Evolutionary conservation across 768 basidiomycete species (phyloP), one percentile per base, ranked within the genome.

Genomic region (Gymnopilus dilepis): DNA sequence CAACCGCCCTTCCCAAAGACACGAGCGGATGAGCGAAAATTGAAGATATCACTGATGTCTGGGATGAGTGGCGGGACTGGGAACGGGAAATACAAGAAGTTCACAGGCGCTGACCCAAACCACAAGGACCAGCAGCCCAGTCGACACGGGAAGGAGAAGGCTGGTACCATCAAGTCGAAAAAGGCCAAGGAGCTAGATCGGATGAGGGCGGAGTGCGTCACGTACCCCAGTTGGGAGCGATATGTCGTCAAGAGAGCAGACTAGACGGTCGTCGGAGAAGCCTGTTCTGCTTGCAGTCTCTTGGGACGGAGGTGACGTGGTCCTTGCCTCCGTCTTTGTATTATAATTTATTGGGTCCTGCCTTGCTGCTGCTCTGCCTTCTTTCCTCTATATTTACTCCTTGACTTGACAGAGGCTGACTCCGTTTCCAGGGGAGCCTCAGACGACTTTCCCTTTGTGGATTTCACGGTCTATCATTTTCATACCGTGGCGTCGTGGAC

Each of bases 151-250:
- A 70, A 72, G 41, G 68, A 73, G 65, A 67, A 76, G 73, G 73
- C 71, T 52, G 70, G 61, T 51, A 68, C 71, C 56, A 68, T 66
- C 67, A 72, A 58, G 62, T 68, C 71, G 52, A 67, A 62, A 65
- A 72, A 64, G 55, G 60, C 66, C 54, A 73, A 65, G 47, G 74
- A 74, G 55, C 71, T 73, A 55, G 74, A 74, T 53, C 72, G 70
- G 22, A 72, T 78, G 67, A 71, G 74, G 69, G 74, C 75, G 17
- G 85, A 82, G 72, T 80, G 82, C 60, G 77, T 83, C 33, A 64
- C 77, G 17, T 86, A 84, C 69, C 87, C 88, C 28, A 83, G 79
- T 55, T 90, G 88, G 88, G 87, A 90, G 70, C 77, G 85, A 60
- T 89, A 90, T 70, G 69, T 80, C 40, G 79, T 89, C 38, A 81